Base-by-base conservation (phyloP, 2,329 filamentous ascomycete genomes). In the Fusarium sp. region DNA sequence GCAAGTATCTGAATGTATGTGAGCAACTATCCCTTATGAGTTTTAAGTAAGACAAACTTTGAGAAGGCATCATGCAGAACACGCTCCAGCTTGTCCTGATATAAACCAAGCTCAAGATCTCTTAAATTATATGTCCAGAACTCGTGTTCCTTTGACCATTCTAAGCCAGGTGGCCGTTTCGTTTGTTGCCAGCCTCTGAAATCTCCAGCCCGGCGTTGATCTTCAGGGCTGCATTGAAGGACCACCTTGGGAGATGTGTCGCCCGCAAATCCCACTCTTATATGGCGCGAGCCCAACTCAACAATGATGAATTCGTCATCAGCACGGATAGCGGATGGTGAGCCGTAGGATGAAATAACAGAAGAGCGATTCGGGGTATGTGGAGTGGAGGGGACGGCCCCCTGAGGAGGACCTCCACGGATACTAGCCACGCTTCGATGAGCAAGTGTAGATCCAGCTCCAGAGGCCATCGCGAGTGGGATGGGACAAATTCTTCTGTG, bases 271-370 rank as follows among this genome's bases (percentile, higher is more conserved):
- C 96, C 96, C 13, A 92, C 91, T 46, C 92, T 90, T 30, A 98
- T 80, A 80, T 90, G 92, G 26, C 95, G 89, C 13, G 93, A 88
- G 2, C 94, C 95, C 38, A 98, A 80, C 79, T 98, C 94, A 55
- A 98, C 85, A 44, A 99, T 87, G 8, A 97, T 82, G 10, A 91
- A 85, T 73, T 98, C 96, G 77, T 99, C 96, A 75, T 97, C 94
- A 76, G 91, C 83, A 76, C 90, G 85, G 73, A 92, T 80, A 76
- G 89, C 81, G 65, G 89, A 87, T 71, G 89, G 84, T 48, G 88
- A 88, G 72, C 89, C 85, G 77, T 90, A 88, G 35, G 85, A 80
- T 52, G 89, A 83, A 35, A 90, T 78, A 74, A 88, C 81, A 76
- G 83, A 79, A 66, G 83, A 79, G 69, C 88, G 83, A 71, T 86